These are phyloP conservation scores for Petunia axillaris DNA, from an alignment of 257 asterid genomes.

Conservation along the genomic window DNA sequence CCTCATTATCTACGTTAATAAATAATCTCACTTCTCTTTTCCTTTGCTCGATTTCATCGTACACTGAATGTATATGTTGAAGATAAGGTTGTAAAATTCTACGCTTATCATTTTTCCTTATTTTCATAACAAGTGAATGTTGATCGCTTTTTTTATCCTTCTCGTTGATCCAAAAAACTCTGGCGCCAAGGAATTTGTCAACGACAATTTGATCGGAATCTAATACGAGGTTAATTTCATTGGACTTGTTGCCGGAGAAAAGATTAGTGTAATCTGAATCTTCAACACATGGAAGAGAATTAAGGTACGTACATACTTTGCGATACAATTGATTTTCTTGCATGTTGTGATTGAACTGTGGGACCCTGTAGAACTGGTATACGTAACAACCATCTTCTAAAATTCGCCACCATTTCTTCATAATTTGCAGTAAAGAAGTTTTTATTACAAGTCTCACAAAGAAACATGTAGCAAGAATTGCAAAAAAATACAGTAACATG, in stretches of 20 bases:
- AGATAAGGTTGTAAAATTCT: slow-evolving; percentile 67
- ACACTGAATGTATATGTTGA: slow-evolving; percentile 66
- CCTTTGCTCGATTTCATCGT: slow-evolving; percentile 76
- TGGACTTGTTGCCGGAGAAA: slow-evolving; percentile 59
- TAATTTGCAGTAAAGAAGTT: slow-evolving; percentile 48
- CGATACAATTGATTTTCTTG: slow-evolving; percentile 82
- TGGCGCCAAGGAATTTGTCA: slow-evolving; percentile 77
- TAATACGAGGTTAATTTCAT: slow-evolving; percentile 68
- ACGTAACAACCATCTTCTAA: slow-evolving; percentile 61
- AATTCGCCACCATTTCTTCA: slow-evolving; percentile 52
- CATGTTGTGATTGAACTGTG: slow-evolving; percentile 83
- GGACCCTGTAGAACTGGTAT: slow-evolving; percentile 82
- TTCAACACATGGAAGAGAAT: slow-evolving; percentile 70
- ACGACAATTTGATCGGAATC: slow-evolving; percentile 58
- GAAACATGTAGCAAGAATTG: slow-evolving; percentile 35
- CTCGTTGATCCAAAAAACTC: slow-evolving; percentile 65
- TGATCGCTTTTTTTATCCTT: slow-evolving; percentile 35
- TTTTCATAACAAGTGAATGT: slow-evolving; percentile 57
- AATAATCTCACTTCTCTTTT: slow-evolving; percentile 64
- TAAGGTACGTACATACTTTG: slow-evolving; percentile 66
- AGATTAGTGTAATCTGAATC: slow-evolving; percentile 88
- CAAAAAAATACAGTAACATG: slow-evolving; percentile 51
- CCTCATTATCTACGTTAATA: slow-evolving; percentile 59
- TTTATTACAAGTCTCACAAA: slow-evolving; percentile 46
- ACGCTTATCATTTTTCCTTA: slow-evolving; percentile 70